Percentiles rank a stretch among this genome's conserved stretches.
Conservation (phyloP, 805 yeast species). For the Debaryomyces castellii region DNA sequence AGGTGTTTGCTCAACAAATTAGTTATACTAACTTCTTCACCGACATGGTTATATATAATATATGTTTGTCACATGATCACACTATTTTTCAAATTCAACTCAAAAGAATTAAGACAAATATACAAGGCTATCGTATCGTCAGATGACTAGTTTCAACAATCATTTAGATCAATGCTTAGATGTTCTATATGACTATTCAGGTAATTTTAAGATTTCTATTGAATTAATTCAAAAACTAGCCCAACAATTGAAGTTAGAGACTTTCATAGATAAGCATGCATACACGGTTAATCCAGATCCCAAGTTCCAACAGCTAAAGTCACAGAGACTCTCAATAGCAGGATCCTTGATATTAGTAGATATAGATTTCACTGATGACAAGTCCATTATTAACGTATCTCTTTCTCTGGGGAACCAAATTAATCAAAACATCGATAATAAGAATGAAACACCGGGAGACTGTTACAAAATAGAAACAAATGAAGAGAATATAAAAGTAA, state of each 20-base stretch:
- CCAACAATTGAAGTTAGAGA: slow-evolving; percentile 39
- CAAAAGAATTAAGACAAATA: not conserved
- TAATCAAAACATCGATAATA: slow-evolving; percentile 7
- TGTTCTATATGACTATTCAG: slow-evolving; percentile 31
- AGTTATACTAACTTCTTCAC: too few relatives aligned
- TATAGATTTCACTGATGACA: slow-evolving; percentile 32
- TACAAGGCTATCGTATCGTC: not conserved
- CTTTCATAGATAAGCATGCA: slow-evolving; percentile 39
- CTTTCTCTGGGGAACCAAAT: slow-evolving; percentile 36
- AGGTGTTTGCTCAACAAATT: too few relatives aligned
- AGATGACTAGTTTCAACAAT: slow-evolving; percentile 19
- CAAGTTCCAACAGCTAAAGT: slow-evolving; percentile 8
- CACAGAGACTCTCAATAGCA: slow-evolving; percentile 39
- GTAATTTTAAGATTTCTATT: slow-evolving; percentile 29
- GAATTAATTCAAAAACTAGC: slow-evolving; percentile 40
- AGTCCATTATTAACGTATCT: slow-evolving; percentile 24
- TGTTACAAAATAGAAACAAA: not conserved
- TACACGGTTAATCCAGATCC: slow-evolving; percentile 22
- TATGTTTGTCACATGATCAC: not conserved
- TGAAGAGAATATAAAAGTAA: slow-evolving; percentile 6
- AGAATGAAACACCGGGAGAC: slow-evolving; percentile 1
- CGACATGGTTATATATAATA: not conserved
- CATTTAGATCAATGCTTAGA: slow-evolving; percentile 21
- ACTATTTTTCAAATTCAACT: too few relatives aligned
- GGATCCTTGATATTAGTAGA: slow-evolving; percentile 41